Evolutionary conservation across 202 grass and related monocot genomes (phyloP).

Genomic region (Zizania palustris): DNA sequence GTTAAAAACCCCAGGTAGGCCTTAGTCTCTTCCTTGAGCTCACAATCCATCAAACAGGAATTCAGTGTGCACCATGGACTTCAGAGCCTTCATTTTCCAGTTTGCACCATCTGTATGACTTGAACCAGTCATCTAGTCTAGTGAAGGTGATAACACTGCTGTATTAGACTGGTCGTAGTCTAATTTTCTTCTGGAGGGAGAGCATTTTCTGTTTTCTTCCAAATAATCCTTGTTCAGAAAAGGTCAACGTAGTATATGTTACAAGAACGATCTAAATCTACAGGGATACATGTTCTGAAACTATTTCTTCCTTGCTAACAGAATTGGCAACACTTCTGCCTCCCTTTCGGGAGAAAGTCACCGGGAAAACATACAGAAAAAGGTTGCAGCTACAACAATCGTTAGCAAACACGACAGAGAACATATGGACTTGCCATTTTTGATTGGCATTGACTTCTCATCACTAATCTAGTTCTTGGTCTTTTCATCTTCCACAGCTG

Average conservation of each 20-base stretch:
- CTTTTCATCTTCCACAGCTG: slow-evolving; percentile 33
- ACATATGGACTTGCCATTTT: neutral
- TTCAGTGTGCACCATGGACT: too few species aligned
- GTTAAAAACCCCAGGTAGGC: too few species aligned
- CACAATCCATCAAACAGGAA: too few species aligned
- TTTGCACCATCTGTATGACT: too few species aligned
- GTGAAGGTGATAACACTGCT: too few species aligned
- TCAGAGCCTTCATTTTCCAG: too few species aligned
- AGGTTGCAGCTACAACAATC: slow-evolving; percentile 30
- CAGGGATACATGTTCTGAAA: neutral
- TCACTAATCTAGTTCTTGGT: slow-evolving; percentile 30
- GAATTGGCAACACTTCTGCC: neutral
- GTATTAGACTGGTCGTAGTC: too few species aligned
- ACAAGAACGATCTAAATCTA: neutral
- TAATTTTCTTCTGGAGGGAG: neutral
- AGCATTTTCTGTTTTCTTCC: neutral
- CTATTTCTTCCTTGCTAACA: neutral
- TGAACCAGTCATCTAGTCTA: too few species aligned
- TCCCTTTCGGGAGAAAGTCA: neutral
- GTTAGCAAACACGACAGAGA: neutral
- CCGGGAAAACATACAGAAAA: neutral
- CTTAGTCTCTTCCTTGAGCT: too few species aligned
- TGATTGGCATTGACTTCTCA: neutral
- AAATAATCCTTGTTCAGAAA: neutral
- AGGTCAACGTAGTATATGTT: neutral